These are phyloP conservation scores for Russula ochroleuca DNA, from an alignment of 768 basidiomycete genomes.

Conservation along the genomic window DNA sequence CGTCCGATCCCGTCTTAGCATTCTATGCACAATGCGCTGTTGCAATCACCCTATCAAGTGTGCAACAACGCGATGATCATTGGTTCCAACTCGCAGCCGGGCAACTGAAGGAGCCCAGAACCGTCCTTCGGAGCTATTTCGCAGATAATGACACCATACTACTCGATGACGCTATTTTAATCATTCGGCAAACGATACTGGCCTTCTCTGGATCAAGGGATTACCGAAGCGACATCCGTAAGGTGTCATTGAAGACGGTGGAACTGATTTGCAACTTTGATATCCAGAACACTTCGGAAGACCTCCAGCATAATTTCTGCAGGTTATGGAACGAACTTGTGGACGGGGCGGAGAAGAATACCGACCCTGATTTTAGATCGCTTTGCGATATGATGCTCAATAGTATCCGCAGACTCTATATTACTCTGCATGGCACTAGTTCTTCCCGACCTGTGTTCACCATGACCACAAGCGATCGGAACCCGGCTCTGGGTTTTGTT, in stretches of 20 bases:
- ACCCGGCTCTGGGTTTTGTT: too few species aligned
- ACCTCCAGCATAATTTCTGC: neutral
- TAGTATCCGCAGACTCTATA: neutral
- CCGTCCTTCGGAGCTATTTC: neutral
- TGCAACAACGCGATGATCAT: neutral
- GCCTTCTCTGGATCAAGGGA: neutral
- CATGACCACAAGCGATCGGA: too few species aligned
- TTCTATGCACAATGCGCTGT: neutral
- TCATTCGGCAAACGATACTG: neutral
- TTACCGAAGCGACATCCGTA: neutral
- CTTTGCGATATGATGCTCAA: neutral
- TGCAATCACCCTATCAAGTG: neutral
- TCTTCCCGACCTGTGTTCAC: too few species aligned
- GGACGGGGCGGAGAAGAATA: neutral
- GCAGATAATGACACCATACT: neutral
- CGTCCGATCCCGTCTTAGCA: neutral
- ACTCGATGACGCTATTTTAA: neutral
- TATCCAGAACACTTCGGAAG: neutral
- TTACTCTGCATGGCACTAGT: neutral
- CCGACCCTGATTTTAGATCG: neutral
- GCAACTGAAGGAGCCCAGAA: neutral
- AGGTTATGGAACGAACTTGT: neutral
- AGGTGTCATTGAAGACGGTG: neutral
- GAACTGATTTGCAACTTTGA: neutral
- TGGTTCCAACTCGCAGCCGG: constrained; percentile 10